Evolutionary conservation across 805 yeast genomes (phyloP).

Genomic region (Candida loeiensis): DNA sequence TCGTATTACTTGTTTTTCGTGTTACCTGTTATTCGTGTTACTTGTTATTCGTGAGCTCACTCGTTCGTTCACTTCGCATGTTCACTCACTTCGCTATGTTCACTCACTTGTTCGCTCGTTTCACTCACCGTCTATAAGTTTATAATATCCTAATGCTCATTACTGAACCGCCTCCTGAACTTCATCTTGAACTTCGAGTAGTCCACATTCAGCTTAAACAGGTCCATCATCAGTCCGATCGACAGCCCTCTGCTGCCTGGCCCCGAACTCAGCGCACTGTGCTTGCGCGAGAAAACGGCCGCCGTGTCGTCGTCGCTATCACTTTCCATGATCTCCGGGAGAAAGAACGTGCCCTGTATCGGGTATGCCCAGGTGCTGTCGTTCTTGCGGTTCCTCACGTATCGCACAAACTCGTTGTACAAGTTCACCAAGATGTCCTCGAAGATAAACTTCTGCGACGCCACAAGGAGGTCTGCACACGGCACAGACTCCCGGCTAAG

Average conservation of each 20-base stretch:
- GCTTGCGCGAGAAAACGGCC: constrained; percentile 4
- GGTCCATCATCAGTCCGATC: constrained; percentile 30
- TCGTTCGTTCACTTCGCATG: background rate
- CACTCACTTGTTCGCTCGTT: background rate
- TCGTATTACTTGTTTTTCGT: no score
- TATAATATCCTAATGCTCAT: constrained; percentile 13
- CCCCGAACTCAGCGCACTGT: constrained; percentile 9
- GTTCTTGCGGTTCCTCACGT: constrained; percentile 7
- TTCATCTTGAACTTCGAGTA: constrained; percentile 26
- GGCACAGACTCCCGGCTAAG: constrained; percentile 22
- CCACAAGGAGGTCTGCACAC: constrained; percentile 9
- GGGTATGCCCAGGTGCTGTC: constrained; percentile 1
- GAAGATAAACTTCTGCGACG: constrained; percentile 20
- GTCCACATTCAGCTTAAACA: constrained; percentile 23
- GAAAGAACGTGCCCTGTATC: constrained; percentile 1
- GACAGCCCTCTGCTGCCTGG: constrained; percentile 26
- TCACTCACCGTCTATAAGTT: background rate
- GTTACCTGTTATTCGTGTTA: no score
- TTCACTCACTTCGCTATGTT: background rate
- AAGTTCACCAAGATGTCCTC: constrained; percentile 28
- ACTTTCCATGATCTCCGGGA: constrained; percentile 7
- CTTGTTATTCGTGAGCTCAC: background rate
- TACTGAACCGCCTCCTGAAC: constrained; percentile 30
- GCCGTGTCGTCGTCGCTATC: constrained; percentile 6
- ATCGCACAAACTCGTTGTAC: constrained; percentile 30